Evolutionary conservation across 495 filamentous ascomycete genomes (phyloP), one percentile per base, ranked within the genome.

Genomic region (Xylaria longipes): DNA sequence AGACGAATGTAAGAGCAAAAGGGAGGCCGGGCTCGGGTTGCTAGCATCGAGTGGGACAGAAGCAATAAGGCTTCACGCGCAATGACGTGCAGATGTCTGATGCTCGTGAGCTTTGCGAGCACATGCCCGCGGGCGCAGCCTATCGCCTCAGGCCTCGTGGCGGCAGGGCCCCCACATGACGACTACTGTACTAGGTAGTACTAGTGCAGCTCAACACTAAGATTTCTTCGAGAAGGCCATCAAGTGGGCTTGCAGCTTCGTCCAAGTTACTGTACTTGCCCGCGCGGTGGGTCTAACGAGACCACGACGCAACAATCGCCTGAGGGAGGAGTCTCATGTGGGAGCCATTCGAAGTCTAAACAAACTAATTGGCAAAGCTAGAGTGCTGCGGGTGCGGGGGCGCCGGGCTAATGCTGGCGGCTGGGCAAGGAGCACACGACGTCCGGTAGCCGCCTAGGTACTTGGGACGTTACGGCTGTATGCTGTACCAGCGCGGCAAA

Each of bases 91-190:
- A 68, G 66, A 45, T 45, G 9, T 27, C 4, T 11, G 31, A 43
- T 46, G 52, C 66, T 25, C 66, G 37, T 46, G 27, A 58, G 66
- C 52, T 33, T 57, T 41, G 27, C 17, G 66, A 60, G 5, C 66
- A 60, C 66, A 58, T 37, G 66, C 50, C 50, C 4, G 46, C 39
- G 27, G 66, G 39, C 66, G 52, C 37, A 45, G 66, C 66, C 52
- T 58, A 68, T 68, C 50, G 66, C 22, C 17, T 46, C 17, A 68
- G 20, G 48, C 65, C 65, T 67, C 65, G 65, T 67, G 65, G 65
- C 65, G 37, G 33, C 5, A 45, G 29, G 29, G 25, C 33, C 17
- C 65, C 45, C 66, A 60, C 52, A 46, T 68, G 66, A 58, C 9
- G 33, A 22, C 48, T 35, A 29, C 43, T 14, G 29, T 29, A n/a